Conservation (phyloP, 148 eudicot species). For the Silene conica region DNA sequence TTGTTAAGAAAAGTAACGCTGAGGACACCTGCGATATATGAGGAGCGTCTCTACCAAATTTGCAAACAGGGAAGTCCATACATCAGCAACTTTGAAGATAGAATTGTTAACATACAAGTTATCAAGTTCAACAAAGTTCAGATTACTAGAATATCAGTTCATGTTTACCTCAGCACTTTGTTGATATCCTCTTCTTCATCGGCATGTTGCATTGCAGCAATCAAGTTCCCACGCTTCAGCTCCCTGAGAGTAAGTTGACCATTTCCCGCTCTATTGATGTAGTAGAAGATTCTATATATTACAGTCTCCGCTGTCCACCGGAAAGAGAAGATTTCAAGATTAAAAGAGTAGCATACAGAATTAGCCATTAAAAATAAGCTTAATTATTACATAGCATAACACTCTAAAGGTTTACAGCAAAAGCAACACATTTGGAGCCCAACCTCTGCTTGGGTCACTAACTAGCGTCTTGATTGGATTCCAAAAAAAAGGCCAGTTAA, state of each 20-base stretch:
- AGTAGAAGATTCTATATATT: constrained; percentile 91
- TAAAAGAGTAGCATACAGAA: not conserved
- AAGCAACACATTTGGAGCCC: not conserved
- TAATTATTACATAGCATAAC: not conserved
- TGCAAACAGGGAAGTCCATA: too few species aligned
- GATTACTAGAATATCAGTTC: not conserved
- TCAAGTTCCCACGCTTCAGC: constrained; percentile 80
- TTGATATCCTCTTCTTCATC: constrained; percentile 98
- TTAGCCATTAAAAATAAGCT: not conserved
- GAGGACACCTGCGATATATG: not conserved
- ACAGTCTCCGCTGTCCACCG: constrained; percentile 87
- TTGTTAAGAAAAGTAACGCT: too few species aligned
- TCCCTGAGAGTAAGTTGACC: constrained; percentile 89
- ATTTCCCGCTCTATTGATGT: constrained; percentile 90
- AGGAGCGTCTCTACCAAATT: not conserved
- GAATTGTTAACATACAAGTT: not conserved
- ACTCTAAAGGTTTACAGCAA: not conserved
- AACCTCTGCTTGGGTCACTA: not conserved
- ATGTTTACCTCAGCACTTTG: constrained; percentile 77
- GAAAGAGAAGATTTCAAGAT: constrained; percentile 22
- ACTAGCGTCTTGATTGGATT: not conserved
- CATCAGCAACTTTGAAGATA: not conserved
- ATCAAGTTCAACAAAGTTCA: not conserved
- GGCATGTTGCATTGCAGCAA: constrained; percentile 97
- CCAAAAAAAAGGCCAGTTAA: not conserved